Evolutionary conservation across 2,329 filamentous ascomycete species (phyloP).

Genomic region (Nectriaceae sp.): DNA sequence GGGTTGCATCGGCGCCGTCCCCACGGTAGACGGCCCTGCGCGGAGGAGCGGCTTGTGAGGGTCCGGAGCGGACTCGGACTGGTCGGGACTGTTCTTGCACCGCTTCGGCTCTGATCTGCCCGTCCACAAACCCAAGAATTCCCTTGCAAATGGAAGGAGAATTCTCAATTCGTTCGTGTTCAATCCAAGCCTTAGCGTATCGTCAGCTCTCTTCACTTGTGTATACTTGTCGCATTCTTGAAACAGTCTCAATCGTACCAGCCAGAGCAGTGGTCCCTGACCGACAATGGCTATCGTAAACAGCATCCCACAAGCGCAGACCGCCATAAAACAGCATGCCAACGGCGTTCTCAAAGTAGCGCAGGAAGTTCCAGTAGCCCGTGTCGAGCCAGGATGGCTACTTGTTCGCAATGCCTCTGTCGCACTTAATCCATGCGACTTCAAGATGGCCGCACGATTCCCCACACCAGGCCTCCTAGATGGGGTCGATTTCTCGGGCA

Average conservation of each 20-base stretch:
- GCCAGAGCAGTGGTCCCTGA: neutral
- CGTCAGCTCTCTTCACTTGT: neutral
- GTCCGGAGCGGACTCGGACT: neutral
- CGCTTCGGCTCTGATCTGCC: neutral
- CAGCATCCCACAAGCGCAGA: neutral
- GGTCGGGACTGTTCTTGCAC: neutral
- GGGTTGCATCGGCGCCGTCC: neutral
- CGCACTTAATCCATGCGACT: conserved; percentile 32
- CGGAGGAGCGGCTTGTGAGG: neutral
- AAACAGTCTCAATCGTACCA: neutral
- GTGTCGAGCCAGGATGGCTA: neutral
- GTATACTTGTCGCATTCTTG: neutral
- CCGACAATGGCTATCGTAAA: neutral
- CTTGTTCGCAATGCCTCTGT: conserved; percentile 19
- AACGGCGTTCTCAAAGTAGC: neutral
- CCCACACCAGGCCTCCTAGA: conserved; percentile 19
- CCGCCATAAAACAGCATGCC: neutral
- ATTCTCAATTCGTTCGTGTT: neutral
- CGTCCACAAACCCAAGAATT: neutral
- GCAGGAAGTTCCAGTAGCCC: neutral
- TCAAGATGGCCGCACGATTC: conserved; percentile 28
- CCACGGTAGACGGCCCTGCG: neutral
- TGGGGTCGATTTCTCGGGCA: conserved; percentile 34
- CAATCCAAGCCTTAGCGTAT: neutral
- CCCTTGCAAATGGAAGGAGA: neutral